These are phyloP conservation scores for Naegleria gruberi DNA, from an alignment of 208 protist genomes.

Conservation along the genomic window DNA sequence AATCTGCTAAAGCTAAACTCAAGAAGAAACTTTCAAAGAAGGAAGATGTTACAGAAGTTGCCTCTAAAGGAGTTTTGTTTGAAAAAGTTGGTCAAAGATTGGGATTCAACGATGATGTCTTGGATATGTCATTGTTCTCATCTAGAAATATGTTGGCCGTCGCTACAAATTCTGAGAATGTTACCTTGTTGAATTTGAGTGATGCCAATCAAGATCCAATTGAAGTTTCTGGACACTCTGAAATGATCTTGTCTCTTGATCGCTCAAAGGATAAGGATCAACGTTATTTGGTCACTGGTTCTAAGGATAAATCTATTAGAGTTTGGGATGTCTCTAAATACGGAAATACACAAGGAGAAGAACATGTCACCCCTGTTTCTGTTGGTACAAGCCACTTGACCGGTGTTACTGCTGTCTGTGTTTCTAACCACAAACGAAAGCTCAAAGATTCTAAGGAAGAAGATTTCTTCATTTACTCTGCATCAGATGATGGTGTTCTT, in stretches of 20 bases:
- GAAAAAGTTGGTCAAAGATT: background rate
- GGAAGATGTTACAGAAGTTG: background rate
- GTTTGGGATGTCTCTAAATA: slow-evolving; percentile 2
- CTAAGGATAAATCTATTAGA: slow-evolving; percentile 12
- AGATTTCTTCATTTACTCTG: background rate
- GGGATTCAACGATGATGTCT: slow-evolving; percentile 15
- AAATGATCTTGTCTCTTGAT: background rate
- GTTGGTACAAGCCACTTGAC: background rate
- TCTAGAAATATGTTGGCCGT: background rate
- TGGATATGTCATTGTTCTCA: background rate
- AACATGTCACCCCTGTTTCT: background rate
- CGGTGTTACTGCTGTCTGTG: background rate
- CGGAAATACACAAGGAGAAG: background rate
- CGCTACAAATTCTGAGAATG: slow-evolving; percentile 2
- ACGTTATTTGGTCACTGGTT: background rate
- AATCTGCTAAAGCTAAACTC: background rate
- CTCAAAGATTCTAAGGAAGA: background rate
- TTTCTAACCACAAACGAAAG: background rate
- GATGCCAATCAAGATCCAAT: background rate
- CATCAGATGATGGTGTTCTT: background rate
- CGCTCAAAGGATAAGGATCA: background rate
- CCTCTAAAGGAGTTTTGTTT: background rate
- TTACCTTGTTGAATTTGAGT: background rate
- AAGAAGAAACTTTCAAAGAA: background rate
- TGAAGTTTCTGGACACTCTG: background rate